phyloP scores from a whole-genome alignment of 768 basidiomycete genomes.

The Boletus vinaceobasis region DNA sequence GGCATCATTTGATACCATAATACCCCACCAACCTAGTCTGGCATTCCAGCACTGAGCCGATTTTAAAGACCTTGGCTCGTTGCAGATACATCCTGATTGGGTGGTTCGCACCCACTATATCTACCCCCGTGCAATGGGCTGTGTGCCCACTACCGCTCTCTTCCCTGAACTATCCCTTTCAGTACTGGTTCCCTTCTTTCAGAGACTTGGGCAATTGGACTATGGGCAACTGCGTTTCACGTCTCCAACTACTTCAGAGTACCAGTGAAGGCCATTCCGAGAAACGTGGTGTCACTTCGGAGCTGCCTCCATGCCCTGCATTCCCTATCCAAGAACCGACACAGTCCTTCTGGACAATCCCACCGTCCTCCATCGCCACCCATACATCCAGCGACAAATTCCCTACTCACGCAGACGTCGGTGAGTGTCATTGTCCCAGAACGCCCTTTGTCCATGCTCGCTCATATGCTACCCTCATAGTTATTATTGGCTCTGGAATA shows the following conservation, averaged over 20 bases:
- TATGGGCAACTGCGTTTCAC: constrained; percentile 29
- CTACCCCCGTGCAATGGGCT: constrained; percentile 10
- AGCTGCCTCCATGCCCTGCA: constrained; percentile 25
- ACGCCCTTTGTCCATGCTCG: not conserved
- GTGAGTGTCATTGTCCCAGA: constrained; percentile 11
- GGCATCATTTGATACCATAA: constrained; percentile 2
- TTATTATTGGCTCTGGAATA: constrained; percentile 56
- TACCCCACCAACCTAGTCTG: not conserved
- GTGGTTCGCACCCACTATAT: constrained; percentile 10
- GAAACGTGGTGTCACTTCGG: not conserved
- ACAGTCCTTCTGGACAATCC: constrained; percentile 61
- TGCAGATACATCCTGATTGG: constrained; percentile 10
- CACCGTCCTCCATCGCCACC: constrained; percentile 45
- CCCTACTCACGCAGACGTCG: constrained; percentile 57
- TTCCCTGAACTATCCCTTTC: not conserved
- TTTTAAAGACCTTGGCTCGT: not conserved
- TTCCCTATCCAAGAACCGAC: constrained; percentile 56
- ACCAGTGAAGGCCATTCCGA: not conserved
- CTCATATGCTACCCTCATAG: constrained; percentile 11
- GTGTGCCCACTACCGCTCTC: not conserved
- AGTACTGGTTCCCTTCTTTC: not conserved
- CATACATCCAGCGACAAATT: constrained; percentile 22
- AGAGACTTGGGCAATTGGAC: not conserved
- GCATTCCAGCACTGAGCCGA: not conserved
- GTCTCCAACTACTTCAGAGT: constrained; percentile 1